These are phyloP conservation scores for Ceratocystis variospora DNA, from an alignment of 2,329 filamentous ascomycete species.

Conservation along the genomic window DNA sequence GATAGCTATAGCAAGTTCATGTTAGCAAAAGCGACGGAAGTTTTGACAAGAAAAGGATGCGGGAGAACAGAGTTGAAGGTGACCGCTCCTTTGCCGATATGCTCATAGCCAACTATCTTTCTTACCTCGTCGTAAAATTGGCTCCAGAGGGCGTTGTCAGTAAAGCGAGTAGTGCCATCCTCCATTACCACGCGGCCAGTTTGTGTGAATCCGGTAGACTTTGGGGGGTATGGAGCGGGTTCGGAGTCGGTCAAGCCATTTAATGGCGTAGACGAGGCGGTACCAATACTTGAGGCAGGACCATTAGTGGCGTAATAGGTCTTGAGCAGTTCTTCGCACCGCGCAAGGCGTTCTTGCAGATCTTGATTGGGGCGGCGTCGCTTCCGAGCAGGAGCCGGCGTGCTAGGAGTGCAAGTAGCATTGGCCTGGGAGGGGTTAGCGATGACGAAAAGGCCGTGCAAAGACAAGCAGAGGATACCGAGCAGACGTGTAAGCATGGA, in stretches of 20 bases:
- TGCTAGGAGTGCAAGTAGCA: slow-evolving; percentile 45
- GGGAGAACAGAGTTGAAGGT: background rate
- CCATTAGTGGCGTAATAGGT: slow-evolving; percentile 35
- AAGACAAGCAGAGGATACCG: background rate
- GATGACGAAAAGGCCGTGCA: background rate
- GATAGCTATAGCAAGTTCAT: slow-evolving; percentile 31
- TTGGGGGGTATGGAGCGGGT: slow-evolving; percentile 16
- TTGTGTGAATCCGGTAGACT: slow-evolving; percentile 29
- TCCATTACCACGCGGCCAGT: slow-evolving; percentile 42
- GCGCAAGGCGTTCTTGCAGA: slow-evolving; percentile 44
- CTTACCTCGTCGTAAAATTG: slow-evolving; percentile 44
- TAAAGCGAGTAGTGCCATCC: slow-evolving; percentile 41
- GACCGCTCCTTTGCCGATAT: no score
- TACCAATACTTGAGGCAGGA: slow-evolving; percentile 14
- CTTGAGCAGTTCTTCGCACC: slow-evolving; percentile 45
- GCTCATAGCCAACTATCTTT: no score
- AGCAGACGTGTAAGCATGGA: background rate
- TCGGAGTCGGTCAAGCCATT: slow-evolving; percentile 11
- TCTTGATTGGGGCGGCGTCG: slow-evolving; percentile 47
- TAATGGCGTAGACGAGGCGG: slow-evolving; percentile 3
- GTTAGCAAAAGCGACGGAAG: background rate
- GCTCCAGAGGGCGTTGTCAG: slow-evolving; percentile 42
- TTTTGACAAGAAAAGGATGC: no score
- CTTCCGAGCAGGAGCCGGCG: slow-evolving; percentile 45
- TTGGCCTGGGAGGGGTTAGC: slow-evolving; percentile 32